Base-by-base conservation (phyloP, 202 grass and related monocot genomes). In the Dendrocalamus latiflorus region DNA sequence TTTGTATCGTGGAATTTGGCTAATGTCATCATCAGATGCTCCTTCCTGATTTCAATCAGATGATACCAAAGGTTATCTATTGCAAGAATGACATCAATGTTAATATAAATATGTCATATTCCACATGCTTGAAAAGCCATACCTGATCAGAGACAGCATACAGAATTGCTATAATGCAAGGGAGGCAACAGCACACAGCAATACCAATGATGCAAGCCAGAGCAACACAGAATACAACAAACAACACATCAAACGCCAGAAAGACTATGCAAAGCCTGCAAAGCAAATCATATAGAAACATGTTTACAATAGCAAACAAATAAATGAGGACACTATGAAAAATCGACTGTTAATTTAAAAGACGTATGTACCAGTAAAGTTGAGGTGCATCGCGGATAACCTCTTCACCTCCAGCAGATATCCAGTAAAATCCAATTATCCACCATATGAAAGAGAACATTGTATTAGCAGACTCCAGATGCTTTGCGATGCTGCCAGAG, bases 181-280 rank as follows among this genome's bases (percentile, higher is more conserved):
- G 94, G 20, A 97, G 72, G 79, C 94, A 97, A 65, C 91, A 97
- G 65, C 94, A 97, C 39, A 97, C 83, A 81, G 91, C 94, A 72
- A 97, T 91, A 43, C 94, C 91, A 67, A 97, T 89, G 38, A 89
- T 82, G 79, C 84, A 93, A 64, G 91, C 94, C 72, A 97, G 54
- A 43, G 88, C 78, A 65, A 91, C 73, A 8, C 94, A 97, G 65
- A 97, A 91, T 41, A 97, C 84, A 73, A 91, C 91, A 79, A 91
- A 97, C 68, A 97, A 93, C 25, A 93, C 87, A 77, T 97, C 94
- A 65, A 93, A 97, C 37, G 91, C 89, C 82, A 97, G 84, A 86
- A 93, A 93, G 65, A 97, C 86, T 72, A 97, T 86, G 74, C 87
- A 88, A 73, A 97, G 86, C 94, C 94, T 97, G 87, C 61, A 84